Percentiles rank a stretch among this genome's conserved stretches.
phyloP scores from a whole-genome alignment of 108 stramenopile genomes.

The Fistulifera solaris region DNA sequence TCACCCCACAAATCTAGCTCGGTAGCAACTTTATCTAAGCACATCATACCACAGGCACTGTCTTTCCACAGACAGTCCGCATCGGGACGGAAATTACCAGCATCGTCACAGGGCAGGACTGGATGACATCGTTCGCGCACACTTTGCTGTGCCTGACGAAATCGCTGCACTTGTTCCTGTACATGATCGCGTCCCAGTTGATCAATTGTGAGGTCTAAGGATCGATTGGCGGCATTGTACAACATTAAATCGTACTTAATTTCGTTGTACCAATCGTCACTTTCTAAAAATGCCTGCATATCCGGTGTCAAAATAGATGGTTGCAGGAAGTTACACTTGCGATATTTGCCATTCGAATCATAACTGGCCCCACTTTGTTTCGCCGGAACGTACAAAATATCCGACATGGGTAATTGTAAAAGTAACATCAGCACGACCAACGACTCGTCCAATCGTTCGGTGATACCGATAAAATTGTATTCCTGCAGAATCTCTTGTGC shows the following conservation, averaged over 20 bases:
- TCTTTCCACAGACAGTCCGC: conserved; percentile 4
- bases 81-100: not conserved
- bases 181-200: conserved; percentile 24
- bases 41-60: not conserved
- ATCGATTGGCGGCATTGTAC: conserved; percentile 27
- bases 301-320: conserved; percentile 17
- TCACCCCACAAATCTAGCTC: not conserved
- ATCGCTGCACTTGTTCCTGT: conserved; percentile 11
- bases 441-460: conserved; percentile 46
- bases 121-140: not conserved
- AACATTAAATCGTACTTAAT: conserved; percentile 18
- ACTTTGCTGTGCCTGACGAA: conserved; percentile 2
- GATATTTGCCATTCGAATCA: conserved; percentile 7
- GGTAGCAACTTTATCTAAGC: not conserved
- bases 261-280: conserved; percentile 17
- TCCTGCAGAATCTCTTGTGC: conserved; percentile 20
- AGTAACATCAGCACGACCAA: conserved; percentile 30
- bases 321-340: conserved; percentile 15
- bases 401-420: conserved; percentile 14
- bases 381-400: conserved; percentile 20
- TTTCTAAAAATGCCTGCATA: conserved; percentile 20
- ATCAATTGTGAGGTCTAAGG: conserved; percentile 43
- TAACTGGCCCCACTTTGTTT: conserved; percentile 15
- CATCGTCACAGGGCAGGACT: not conserved
- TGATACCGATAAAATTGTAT: conserved; percentile 43